These are phyloP conservation scores for Corallochytrium limacisporum DNA, from an alignment of 78 protist species.

Conservation along the genomic window DNA sequence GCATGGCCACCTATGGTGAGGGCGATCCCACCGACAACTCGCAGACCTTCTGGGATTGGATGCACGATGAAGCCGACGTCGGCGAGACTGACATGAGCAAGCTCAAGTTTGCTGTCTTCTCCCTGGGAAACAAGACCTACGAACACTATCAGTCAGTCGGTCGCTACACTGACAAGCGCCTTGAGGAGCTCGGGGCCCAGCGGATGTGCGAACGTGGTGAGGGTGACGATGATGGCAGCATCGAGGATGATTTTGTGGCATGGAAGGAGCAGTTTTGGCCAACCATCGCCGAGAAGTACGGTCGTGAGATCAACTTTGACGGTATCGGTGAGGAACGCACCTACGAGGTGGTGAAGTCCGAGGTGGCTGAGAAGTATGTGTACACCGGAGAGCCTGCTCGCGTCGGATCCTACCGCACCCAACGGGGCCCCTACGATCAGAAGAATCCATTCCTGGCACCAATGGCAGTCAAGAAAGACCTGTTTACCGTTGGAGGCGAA, in stretches of 20 bases:
- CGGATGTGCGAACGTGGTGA: constrained; percentile 30
- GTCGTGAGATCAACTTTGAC: too few species aligned
- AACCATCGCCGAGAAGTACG: constrained; percentile 18
- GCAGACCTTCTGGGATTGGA: constrained; percentile 28
- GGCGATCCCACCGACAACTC: constrained; percentile 86
- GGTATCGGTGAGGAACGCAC: too few species aligned
- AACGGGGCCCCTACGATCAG: constrained; percentile 7
- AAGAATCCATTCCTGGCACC: constrained; percentile 50
- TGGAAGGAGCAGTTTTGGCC: constrained; percentile 63
- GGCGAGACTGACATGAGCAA: not conserved
- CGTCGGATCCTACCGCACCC: not conserved
- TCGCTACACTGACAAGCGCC: constrained; percentile 24
- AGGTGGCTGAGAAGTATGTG: not conserved
- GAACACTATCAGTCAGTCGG: constrained; percentile 68
- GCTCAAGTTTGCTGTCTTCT: constrained; percentile 59
- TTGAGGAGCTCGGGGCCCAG: constrained; percentile 56
- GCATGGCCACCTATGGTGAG: constrained; percentile 77
- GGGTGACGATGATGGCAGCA: constrained; percentile 78
- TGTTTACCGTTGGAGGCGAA: constrained; percentile 1
- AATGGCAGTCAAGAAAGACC: constrained; percentile 43
- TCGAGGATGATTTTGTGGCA: constrained; percentile 66
- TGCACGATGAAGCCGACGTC: constrained; percentile 25
- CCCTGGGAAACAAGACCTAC: constrained; percentile 81
- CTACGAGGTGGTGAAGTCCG: not conserved
- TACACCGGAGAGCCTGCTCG: not conserved